These are phyloP conservation scores for Hypoxylon sp. DNA, from an alignment of 2,329 filamentous ascomycete species.

Conservation along the genomic window DNA sequence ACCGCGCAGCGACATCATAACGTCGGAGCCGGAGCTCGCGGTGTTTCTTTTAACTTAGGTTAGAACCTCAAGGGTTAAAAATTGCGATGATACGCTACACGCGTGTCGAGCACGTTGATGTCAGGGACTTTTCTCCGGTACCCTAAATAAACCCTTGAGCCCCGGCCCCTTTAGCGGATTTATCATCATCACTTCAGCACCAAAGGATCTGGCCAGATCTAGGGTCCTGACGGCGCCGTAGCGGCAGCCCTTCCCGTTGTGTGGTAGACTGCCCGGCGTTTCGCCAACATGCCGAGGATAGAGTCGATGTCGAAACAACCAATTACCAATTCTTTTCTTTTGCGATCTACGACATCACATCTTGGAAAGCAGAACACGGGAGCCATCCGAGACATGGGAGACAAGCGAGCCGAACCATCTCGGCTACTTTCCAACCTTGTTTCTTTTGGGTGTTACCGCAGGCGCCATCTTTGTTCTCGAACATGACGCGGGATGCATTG, in stretches of 20 bases:
- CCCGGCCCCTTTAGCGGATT: slow-evolving; percentile 35
- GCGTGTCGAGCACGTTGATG: slow-evolving; percentile 44
- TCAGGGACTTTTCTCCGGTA: slow-evolving; percentile 36
- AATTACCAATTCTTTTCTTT: background rate
- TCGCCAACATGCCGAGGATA: slow-evolving; percentile 34
- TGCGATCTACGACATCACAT: slow-evolving; percentile 8
- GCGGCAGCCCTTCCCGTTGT: slow-evolving; percentile 28
- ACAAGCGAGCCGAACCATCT: slow-evolving; percentile 30
- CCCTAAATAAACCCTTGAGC: background rate
- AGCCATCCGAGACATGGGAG: slow-evolving; percentile 33
- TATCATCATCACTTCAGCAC: slow-evolving; percentile 49
- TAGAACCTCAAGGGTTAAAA: slow-evolving; percentile 1
- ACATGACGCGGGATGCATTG: slow-evolving; percentile 17
- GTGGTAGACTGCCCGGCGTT: slow-evolving; percentile 30
- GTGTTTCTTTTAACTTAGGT: slow-evolving; percentile 16
- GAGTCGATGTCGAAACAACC: slow-evolving; percentile 22
- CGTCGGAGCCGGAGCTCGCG: slow-evolving; percentile 14
- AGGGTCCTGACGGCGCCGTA: slow-evolving; percentile 21
- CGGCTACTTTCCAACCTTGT: slow-evolving; percentile 34
- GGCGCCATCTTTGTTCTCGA: slow-evolving; percentile 33
- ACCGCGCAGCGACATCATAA: background rate
- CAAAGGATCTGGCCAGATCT: slow-evolving; percentile 32
- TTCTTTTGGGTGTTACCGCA: slow-evolving; percentile 36
- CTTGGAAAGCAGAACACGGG: slow-evolving; percentile 15
- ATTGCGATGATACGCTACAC: slow-evolving; percentile 39